Evolutionary conservation across 805 yeast genomes (phyloP).

Genomic region (Ogataea angusta): DNA sequence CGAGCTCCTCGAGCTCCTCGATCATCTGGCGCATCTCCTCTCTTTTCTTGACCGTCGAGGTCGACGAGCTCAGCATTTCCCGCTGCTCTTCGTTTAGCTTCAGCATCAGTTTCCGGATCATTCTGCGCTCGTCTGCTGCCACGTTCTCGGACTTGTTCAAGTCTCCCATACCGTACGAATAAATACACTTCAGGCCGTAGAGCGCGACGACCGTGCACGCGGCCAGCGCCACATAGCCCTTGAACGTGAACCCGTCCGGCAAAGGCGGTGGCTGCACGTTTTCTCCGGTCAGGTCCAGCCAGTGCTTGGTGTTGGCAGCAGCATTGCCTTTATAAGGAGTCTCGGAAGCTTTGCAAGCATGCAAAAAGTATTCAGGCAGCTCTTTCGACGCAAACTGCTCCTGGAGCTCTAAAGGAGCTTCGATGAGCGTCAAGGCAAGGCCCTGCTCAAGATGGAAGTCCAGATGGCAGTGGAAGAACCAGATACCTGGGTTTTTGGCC

Average conservation of each 20-base stretch:
- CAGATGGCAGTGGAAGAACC: slow-evolving; percentile 92
- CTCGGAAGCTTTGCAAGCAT: slow-evolving; percentile 45
- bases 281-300: slow-evolving; percentile 60
- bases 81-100: slow-evolving; percentile 17
- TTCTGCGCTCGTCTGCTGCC: slow-evolving; percentile 15
- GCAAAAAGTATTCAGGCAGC: slow-evolving; percentile 47
- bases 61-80: neutral
- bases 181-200: slow-evolving; percentile 58
- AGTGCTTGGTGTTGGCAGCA: slow-evolving; percentile 56
- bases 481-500: slow-evolving; percentile 88
- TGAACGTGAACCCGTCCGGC: slow-evolving; percentile 67
- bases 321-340: slow-evolving; percentile 62
- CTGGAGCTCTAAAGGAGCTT: slow-evolving; percentile 59
- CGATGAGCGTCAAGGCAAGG: slow-evolving; percentile 65
- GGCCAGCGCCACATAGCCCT: slow-evolving; percentile 63
- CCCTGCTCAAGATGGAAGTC: slow-evolving; percentile 88
- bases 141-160: slow-evolving; percentile 43
- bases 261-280: slow-evolving; percentile 56
- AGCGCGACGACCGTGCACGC: slow-evolving; percentile 54
- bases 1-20: slow-evolving; percentile 23
- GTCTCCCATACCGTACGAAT: slow-evolving; percentile 65
- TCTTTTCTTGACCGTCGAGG: slow-evolving; percentile 5
- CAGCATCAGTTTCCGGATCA: slow-evolving; percentile 13
- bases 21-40: slow-evolving; percentile 16
- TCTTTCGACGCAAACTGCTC: slow-evolving; percentile 29